These are phyloP conservation scores for Mycosphaerella arachidis DNA, from an alignment of 2,329 filamentous ascomycete genomes.

Conservation along the genomic window DNA sequence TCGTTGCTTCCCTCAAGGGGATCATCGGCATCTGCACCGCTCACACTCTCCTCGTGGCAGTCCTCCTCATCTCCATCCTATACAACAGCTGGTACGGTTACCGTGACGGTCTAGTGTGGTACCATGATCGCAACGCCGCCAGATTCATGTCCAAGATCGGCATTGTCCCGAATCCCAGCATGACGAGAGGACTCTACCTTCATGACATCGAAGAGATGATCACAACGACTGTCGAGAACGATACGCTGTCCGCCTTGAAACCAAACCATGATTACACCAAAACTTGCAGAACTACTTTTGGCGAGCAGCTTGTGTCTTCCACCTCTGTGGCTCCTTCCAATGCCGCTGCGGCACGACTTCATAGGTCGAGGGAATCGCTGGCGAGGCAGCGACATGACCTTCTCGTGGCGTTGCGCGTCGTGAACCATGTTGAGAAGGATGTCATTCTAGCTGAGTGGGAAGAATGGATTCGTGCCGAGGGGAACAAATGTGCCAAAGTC, in stretches of 20 bases:
- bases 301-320: constrained; percentile 24
- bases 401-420: constrained; percentile 80
- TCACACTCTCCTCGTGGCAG: constrained; percentile 66
- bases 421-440: constrained; percentile 84
- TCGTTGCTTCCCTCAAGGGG: constrained; percentile 33
- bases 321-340: constrained; percentile 4
- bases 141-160: constrained; percentile 79
- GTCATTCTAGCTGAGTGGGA: constrained; percentile 87
- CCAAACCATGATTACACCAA: constrained; percentile 1
- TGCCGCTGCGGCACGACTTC: constrained; percentile 49
- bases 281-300: constrained; percentile 33
- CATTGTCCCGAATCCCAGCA: constrained; percentile 69
- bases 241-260: constrained; percentile 7
- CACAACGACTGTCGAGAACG: constrained; percentile 27
- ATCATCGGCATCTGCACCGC: constrained; percentile 42
- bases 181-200: constrained; percentile 83
- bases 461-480: constrained; percentile 82
- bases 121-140: constrained; percentile 73
- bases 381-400: constrained; percentile 84
- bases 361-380: constrained; percentile 75
- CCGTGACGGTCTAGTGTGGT: constrained; percentile 72
- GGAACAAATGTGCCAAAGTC: constrained; percentile 65
- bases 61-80: constrained; percentile 65
- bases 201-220: constrained; percentile 67
- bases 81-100: constrained; percentile 73